Evolutionary conservation across 306 rosid genomes (phyloP).

Genomic region (Styphnolobium japonicum): DNA sequence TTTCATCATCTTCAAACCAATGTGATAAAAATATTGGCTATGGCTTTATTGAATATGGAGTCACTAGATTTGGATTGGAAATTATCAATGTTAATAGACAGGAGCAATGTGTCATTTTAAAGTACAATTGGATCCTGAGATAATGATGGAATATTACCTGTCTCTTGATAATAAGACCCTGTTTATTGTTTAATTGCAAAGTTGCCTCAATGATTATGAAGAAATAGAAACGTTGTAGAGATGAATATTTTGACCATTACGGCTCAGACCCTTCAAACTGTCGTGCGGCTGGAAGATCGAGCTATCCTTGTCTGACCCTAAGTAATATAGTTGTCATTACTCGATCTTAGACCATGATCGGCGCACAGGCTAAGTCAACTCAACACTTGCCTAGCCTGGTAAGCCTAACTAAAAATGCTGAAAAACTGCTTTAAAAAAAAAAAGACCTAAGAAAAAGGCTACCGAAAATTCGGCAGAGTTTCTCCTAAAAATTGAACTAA

Average conservation of each 20-base stretch:
- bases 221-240: not conserved
- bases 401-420: too few species aligned
- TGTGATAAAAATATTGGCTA: not conserved
- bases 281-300: not conserved
- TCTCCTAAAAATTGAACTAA: too few species aligned
- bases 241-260: not conserved
- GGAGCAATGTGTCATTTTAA: not conserved
- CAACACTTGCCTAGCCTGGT: too few species aligned
- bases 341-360: too few species aligned
- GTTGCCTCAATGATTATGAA: not conserved
- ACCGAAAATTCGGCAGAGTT: too few species aligned
- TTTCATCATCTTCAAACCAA: not conserved
- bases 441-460: too few species aligned
- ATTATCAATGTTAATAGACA: not conserved
- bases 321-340: too few species aligned
- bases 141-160: not conserved
- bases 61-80: not conserved
- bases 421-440: too few species aligned
- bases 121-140: too few species aligned
- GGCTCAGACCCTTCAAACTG: not conserved
- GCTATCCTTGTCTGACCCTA: not conserved
- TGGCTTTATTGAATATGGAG: not conserved
- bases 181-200: not conserved
- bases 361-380: too few species aligned
- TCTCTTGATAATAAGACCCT: not conserved